Conservation (phyloP, 331 rosid genomes). For the Rosa hybrid region DNA sequence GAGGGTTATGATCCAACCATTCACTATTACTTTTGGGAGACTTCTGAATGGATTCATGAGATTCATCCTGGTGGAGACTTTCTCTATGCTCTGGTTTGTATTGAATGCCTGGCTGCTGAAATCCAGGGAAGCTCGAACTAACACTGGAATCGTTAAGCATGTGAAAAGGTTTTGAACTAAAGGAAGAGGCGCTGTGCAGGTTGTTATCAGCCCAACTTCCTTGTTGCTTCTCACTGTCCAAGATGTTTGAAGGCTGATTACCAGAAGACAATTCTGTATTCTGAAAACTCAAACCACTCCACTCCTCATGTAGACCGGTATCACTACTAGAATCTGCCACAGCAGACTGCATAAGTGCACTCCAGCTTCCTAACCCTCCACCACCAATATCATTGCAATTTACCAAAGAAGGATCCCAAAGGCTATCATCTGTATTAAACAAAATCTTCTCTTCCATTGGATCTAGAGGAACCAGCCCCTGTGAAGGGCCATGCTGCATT, state of each 20-base stretch:
- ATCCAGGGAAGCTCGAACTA: conserved; percentile 51
- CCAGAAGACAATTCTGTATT: conserved; percentile 53
- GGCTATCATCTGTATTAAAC: conserved; percentile 44
- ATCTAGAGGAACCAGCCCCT: conserved; percentile 49
- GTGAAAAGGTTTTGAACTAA: conserved; percentile 40
- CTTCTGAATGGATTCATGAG: conserved; percentile 41
- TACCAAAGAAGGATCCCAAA: conserved; percentile 44
- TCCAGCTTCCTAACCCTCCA: conserved; percentile 58
- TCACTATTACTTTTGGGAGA: conserved; percentile 29
- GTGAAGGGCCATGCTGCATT: conserved; percentile 40
- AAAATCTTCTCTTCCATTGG: conserved; percentile 60
- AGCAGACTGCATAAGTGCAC: conserved; percentile 71
- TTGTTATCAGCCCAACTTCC: conserved; percentile 48
- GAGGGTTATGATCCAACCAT: conserved; percentile 41
- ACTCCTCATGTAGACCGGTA: conserved; percentile 59
- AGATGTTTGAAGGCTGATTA: conserved; percentile 49
- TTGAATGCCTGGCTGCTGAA: conserved; percentile 43
- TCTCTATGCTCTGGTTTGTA: conserved; percentile 39
- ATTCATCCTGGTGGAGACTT: conserved; percentile 34
- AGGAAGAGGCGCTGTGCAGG: conserved; percentile 48
- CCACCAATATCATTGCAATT: conserved; percentile 35
- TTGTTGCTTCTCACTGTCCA: conserved; percentile 54
- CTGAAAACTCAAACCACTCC: conserved; percentile 66
- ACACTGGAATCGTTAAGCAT: conserved; percentile 45
- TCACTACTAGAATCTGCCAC: conserved; percentile 68